Evolutionary conservation across 2,329 filamentous ascomycete species (phyloP).

Genomic region (Davidsoniella australis): DNA sequence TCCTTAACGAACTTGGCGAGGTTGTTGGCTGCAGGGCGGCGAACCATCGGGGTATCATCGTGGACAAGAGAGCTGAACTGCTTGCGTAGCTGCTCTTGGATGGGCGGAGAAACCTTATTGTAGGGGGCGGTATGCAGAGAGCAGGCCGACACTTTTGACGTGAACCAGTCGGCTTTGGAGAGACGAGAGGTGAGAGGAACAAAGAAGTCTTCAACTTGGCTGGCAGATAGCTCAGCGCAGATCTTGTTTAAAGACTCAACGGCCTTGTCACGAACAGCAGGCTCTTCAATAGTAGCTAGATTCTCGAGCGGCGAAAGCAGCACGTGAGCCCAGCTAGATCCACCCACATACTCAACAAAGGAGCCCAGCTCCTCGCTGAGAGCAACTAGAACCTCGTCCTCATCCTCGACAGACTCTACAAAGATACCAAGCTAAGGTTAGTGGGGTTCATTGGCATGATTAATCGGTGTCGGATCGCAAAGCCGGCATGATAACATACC

Average conservation of each 20-base stretch:
- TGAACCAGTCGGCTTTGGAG: constrained; percentile 99
- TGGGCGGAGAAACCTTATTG: constrained; percentile 69
- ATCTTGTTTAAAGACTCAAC: constrained; percentile 99
- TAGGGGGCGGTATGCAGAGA: constrained; percentile 91
- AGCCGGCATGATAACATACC: constrained; percentile 41
- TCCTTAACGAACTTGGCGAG: constrained; percentile 95
- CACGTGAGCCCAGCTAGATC: constrained; percentile 84
- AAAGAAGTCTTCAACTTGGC: constrained; percentile 94
- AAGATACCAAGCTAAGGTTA: constrained; percentile 17
- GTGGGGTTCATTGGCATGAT: constrained; percentile 10
- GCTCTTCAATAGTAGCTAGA: constrained; percentile 94
- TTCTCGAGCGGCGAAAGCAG: constrained; percentile 95
- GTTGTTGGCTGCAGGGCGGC: constrained; percentile 90
- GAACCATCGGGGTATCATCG: constrained; percentile 98
- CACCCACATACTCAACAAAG: constrained; percentile 96
- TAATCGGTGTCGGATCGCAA: constrained; percentile 12
- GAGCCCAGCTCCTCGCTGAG: constrained; percentile 90
- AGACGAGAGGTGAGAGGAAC: constrained; percentile 89
- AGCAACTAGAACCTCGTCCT: constrained; percentile 94
- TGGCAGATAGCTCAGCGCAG: constrained; percentile 73
- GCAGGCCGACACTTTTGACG: constrained; percentile 94
- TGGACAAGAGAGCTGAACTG: constrained; percentile 88
- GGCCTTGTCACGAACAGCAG: constrained; percentile 94
- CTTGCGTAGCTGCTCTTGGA: constrained; percentile 80
- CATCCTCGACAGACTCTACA: constrained; percentile 93